Conservation (phyloP, 305 asterid species). For the Stenogyne calaminthoides region DNA sequence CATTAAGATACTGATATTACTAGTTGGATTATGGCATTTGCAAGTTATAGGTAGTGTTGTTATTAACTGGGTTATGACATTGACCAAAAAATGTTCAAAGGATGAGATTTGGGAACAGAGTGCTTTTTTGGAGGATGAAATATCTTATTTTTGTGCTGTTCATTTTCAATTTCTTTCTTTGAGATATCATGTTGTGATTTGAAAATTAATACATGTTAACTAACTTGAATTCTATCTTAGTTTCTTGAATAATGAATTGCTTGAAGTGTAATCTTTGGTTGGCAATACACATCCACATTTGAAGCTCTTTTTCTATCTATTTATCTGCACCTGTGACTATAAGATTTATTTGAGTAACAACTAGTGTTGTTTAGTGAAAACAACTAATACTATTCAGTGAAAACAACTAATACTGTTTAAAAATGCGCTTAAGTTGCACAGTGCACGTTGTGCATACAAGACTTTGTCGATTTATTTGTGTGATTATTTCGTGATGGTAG, state of each 20-base stretch:
- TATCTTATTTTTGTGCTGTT: neutral
- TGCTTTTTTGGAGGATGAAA: neutral
- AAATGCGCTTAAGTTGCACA: too few species aligned
- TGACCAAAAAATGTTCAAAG: neutral
- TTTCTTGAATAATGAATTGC: neutral
- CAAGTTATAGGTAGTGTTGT: neutral
- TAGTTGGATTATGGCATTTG: neutral
- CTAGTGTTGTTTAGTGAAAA: too few species aligned
- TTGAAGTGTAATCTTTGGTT: slow-evolving; percentile 11
- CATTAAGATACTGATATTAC: neutral
- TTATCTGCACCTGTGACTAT: neutral
- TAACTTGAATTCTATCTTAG: neutral
- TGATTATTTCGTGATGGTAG: neutral
- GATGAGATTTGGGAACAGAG: neutral
- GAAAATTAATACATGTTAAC: neutral
- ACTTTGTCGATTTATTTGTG: neutral
- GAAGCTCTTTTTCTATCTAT: neutral
- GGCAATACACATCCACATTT: neutral
- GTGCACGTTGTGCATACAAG: too few species aligned
- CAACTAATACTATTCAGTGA: too few species aligned
- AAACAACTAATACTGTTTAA: too few species aligned
- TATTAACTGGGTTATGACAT: neutral
- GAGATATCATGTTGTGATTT: neutral
- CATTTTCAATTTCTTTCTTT: neutral
- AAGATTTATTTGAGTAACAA: too few species aligned